phyloP scores from a whole-genome alignment of 78 protist genomes.

The Dictyostelium brefeldianum region DNA sequence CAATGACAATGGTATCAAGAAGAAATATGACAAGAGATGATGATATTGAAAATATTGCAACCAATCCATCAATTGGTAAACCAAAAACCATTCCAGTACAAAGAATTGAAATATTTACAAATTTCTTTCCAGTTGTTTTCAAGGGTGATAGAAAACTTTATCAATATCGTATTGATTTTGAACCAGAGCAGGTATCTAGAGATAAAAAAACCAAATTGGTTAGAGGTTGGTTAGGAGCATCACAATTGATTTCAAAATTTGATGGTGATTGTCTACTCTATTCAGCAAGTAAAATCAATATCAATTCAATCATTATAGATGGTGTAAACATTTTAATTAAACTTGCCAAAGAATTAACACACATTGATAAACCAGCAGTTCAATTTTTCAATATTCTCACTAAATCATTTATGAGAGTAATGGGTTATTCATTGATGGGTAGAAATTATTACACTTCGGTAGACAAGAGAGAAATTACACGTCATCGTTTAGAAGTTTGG shows the following conservation, averaged over 20 bases:
- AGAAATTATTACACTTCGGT: constrained; percentile 39
- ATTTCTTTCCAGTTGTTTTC: constrained; percentile 6
- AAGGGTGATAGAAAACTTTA: neutral
- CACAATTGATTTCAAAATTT: neutral
- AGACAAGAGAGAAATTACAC: neutral
- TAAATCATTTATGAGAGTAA: neutral
- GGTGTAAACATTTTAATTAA: constrained; percentile 9
- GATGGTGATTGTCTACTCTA: constrained; percentile 23
- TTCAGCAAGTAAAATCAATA: neutral
- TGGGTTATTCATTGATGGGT: constrained; percentile 38
- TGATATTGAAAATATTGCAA: constrained; percentile 12
- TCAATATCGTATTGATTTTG: constrained; percentile 28
- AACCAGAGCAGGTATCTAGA: constrained; percentile 6
- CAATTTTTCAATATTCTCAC: constrained; percentile 17
- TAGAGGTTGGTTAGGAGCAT: neutral
- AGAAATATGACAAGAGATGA: neutral
- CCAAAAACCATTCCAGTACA: neutral
- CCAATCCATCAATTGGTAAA: neutral
- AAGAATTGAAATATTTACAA: neutral
- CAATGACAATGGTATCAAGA: neutral
- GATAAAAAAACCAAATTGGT: neutral
- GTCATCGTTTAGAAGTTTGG: constrained; percentile 39
- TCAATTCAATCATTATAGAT: neutral
- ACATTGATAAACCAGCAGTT: neutral
- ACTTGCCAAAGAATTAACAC: neutral